A percentile compares a stretch with the other conserved stretches of the same genome.
Conservation (phyloP, 805 yeast genomes). For the Ogataea philodendri region DNA sequence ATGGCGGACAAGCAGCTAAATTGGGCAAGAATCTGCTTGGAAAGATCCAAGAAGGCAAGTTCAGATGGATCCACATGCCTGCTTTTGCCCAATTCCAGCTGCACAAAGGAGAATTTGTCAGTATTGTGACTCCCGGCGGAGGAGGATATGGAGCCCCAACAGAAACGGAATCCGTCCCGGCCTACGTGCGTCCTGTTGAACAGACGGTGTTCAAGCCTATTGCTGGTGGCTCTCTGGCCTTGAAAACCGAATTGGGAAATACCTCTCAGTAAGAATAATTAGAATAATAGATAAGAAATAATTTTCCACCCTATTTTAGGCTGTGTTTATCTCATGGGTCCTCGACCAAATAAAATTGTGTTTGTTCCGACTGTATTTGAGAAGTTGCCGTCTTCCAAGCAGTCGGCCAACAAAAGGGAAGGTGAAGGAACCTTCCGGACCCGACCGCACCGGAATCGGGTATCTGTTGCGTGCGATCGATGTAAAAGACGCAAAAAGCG, state of each 20-base stretch:
- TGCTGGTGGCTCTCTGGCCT: conserved; percentile 24
- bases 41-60: conserved; percentile 29
- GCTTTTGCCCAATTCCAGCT: conserved; percentile 40
- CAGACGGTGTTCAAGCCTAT: conserved; percentile 15
- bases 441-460: conserved; percentile 2
- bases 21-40: conserved; percentile 43
- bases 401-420: not conserved
- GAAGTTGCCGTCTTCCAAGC: no score
- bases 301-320: not conserved
- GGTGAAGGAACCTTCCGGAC: no score
- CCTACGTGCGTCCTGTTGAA: conserved; percentile 29
- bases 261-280: conserved; percentile 16
- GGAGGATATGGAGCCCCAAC: conserved; percentile 45
- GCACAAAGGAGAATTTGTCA: conserved; percentile 38
- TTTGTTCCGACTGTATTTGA: conserved; percentile 13
- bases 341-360: conserved; percentile 8
- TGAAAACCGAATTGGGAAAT: conserved; percentile 17
- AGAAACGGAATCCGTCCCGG: conserved; percentile 25
- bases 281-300: not conserved
- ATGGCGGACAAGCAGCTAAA: conserved; percentile 50
- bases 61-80: conserved; percentile 36
- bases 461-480: conserved; percentile 16
- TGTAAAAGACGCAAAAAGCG: conserved; percentile 20
- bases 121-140: conserved; percentile 43
- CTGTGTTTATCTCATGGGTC: conserved; percentile 2